Conservation (phyloP, 2,329 filamentous ascomycete genomes). For the Fusarium verticillioides region DNA sequence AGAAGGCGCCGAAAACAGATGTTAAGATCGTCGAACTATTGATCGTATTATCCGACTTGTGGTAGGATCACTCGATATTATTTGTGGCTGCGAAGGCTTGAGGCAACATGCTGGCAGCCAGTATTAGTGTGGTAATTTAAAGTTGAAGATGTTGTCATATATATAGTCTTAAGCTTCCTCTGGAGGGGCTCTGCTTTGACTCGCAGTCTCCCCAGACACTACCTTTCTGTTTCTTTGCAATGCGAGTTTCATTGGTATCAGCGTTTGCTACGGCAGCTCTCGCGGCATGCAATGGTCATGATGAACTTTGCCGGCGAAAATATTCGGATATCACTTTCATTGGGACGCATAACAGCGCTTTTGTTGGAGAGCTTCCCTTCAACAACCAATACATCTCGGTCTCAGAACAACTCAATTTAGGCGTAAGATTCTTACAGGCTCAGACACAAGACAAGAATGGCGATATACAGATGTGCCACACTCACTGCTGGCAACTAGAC, state of each 20-base stretch:
- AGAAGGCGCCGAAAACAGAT: constrained; percentile 3
- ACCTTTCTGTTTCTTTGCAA: not conserved
- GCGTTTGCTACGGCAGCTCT: constrained; percentile 30
- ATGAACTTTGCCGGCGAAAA: constrained; percentile 63
- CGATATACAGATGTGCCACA: constrained; percentile 71
- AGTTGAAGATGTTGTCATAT: constrained; percentile 1
- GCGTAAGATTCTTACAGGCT: constrained; percentile 72
- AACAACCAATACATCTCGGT: constrained; percentile 72
- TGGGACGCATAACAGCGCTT: constrained; percentile 74
- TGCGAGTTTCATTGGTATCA: constrained; percentile 30
- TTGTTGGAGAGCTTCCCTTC: constrained; percentile 64
- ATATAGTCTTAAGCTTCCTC: not conserved
- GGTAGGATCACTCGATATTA: constrained; percentile 1
- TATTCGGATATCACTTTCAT: constrained; percentile 72
- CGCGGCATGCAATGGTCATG: constrained; percentile 66
- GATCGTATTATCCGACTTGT: constrained; percentile 1
- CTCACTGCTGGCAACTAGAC: constrained; percentile 68
- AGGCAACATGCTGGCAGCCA: constrained; percentile 4
- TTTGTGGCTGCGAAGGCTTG: constrained; percentile 12
- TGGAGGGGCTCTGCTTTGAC: not conserved
- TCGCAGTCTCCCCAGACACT: not conserved
- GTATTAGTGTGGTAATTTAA: not conserved
- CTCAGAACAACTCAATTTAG: constrained; percentile 67
- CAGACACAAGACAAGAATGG: constrained; percentile 68
- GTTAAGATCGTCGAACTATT: not conserved